Evolutionary conservation across 1,139 yeast genomes (phyloP), one percentile per base, ranked within the genome.

Genomic region (Candida sanyaensis): DNA sequence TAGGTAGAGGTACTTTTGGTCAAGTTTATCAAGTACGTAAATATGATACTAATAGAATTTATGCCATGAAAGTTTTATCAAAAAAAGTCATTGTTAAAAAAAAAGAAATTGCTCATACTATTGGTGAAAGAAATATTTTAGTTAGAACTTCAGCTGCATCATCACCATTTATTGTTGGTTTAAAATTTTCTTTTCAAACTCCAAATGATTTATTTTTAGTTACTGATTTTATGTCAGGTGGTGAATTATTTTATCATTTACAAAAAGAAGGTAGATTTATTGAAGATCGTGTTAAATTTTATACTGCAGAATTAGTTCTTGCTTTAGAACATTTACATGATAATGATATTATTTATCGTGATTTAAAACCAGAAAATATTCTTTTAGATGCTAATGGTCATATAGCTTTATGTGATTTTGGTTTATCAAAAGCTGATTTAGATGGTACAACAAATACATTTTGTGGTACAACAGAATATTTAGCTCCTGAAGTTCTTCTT

Each of bases 201-300:
- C 96, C 96, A 38, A 74, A 88, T 0, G 98, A 93, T 67, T 77
- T 93, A 54, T 93, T 91, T 64, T 76, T 93, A 50, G 97, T 93
- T 29, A 93, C 98, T 2, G 99, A 93, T 69, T 93, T 88, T 70
- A 92, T 93, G 98, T 86, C 96, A 42, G 99, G 99, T 38, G 99
- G 99, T 50, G 99, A 93, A 69, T 77, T 93, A 55, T 93, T 93
- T 65, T 92, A 97, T 97, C 98, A 93, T 71, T 76, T 93, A 63
- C 98, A 93, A 69, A 89, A 89, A 63, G 98, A 93, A 66, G 97
- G 97, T 38, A 81, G 97, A 56, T 93, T 93, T 64, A 69, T 86
- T 49, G 98, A 93, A 72, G 92, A 87, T 49, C 78, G 98, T 52
- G 97, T 98, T 45, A 91, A 89, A 71, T 93, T 93, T 63, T 93